Conservation (phyloP, 2,329 filamentous ascomycete species). For the Fusarium pininemorale region DNA sequence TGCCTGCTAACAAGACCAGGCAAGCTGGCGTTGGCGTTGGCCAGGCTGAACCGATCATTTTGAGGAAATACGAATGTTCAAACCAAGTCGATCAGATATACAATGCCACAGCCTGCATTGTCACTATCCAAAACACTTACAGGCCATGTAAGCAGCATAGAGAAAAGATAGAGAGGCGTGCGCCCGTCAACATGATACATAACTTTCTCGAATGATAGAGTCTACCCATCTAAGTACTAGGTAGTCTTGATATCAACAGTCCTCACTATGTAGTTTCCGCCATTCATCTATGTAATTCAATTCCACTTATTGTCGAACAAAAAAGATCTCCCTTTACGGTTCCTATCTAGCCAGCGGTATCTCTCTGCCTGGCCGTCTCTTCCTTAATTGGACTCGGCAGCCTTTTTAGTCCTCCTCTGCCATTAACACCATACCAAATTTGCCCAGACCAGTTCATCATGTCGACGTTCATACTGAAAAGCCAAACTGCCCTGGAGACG, state of each 20-base stretch:
- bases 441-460: constrained; percentile 6
- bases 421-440: constrained; percentile 1
- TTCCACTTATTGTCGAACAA: constrained; percentile 1
- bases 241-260: not conserved
- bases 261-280: not conserved
- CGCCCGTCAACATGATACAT: not conserved
- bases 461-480: constrained; percentile 14
- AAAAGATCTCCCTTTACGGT: not conserved
- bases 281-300: constrained; percentile 5
- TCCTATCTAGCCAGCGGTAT: constrained; percentile 12
- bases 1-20: constrained; percentile 2
- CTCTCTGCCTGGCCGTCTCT: not conserved
- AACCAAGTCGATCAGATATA: not conserved
- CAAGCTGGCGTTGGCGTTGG: not conserved
- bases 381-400: constrained; percentile 8
- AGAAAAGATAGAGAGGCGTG: not conserved
- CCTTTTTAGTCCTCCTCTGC: constrained; percentile 6
- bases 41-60: not conserved
- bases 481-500: not conserved
- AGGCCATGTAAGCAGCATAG: constrained; percentile 10
- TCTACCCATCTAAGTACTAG: not conserved
- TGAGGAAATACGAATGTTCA: not conserved
- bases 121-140: not conserved
- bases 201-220: constrained; percentile 1
- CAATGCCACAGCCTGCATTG: not conserved